A percentile compares a stretch with the other conserved stretches of the same genome.
phyloP scores from a whole-genome alignment of 1,139 yeast species.

The Blastobotrys petasosporus region DNA sequence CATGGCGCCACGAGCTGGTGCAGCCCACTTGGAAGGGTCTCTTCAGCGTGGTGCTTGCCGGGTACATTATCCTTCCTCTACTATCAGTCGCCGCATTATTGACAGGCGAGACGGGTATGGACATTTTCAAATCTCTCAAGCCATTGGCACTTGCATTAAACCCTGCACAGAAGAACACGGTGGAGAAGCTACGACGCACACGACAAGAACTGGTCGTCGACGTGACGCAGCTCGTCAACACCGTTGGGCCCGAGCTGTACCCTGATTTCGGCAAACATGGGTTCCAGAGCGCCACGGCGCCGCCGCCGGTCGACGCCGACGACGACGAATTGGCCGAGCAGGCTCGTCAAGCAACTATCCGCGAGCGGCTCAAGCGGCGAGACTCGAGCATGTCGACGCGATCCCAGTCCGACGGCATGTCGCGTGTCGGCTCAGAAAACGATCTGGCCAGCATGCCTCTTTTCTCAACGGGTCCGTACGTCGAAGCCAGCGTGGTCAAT shows the following conservation, averaged over 20 bases:
- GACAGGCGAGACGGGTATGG: conserved; percentile 91
- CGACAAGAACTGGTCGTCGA: conserved; percentile 51
- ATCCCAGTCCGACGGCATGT: conserved; percentile 44
- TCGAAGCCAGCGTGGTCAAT: not conserved
- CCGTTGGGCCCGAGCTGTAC: conserved; percentile 69
- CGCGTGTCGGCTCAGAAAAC: conserved; percentile 48
- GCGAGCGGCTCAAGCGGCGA: conserved; percentile 12
- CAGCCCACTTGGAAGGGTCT: conserved; percentile 14
- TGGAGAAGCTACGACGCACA: conserved; percentile 50
- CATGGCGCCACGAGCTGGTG: conserved; percentile 23
- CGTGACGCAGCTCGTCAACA: conserved; percentile 63
- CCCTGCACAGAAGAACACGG: conserved; percentile 42
- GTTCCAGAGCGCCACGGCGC: not conserved
- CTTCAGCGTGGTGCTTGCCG: conserved; percentile 39
- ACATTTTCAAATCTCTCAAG: conserved; percentile 71
- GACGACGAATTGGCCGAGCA: conserved; percentile 17
- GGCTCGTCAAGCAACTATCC: conserved; percentile 13
- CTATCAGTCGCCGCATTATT: conserved; percentile 83
- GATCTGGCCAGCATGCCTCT: conserved; percentile 53
- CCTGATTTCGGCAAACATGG: conserved; percentile 57
- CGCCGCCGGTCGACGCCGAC: not conserved
- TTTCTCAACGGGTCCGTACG: conserved; percentile 37
- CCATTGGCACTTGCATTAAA: conserved; percentile 71
- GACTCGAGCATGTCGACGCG: conserved; percentile 16
- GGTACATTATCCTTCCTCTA: conserved; percentile 54